These are phyloP conservation scores for Mucor sp. DNA, from an alignment of 371 early-diverging fungal species.

Conservation along the genomic window DNA sequence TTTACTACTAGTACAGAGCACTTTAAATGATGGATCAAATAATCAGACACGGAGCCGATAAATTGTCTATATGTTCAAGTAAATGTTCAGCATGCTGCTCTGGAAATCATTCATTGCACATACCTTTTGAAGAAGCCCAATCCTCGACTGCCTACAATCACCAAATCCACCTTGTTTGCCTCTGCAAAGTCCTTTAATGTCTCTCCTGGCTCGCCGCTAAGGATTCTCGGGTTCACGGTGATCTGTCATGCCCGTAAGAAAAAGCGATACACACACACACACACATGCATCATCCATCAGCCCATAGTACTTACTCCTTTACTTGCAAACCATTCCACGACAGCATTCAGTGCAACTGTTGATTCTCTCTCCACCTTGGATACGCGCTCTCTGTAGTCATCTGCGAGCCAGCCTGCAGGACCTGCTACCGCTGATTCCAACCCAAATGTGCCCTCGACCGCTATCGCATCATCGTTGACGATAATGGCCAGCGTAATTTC, in stretches of 20 bases:
- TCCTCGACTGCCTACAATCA: constrained; percentile 27
- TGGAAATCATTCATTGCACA: not conserved
- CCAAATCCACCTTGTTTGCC: constrained; percentile 20
- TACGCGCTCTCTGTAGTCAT: constrained; percentile 22
- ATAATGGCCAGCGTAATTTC: constrained; percentile 25
- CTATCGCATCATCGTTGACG: constrained; percentile 32
- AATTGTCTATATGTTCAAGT: constrained; percentile 16
- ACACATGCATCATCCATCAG: too few species aligned
- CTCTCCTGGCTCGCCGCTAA: constrained; percentile 34
- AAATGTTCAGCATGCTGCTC: not conserved
- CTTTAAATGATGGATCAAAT: constrained; percentile 26
- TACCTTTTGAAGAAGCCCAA: constrained; percentile 29
- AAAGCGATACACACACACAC: not conserved
- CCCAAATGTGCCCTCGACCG: constrained; percentile 37
- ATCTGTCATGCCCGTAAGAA: constrained; percentile 15
- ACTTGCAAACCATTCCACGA: constrained; percentile 19
- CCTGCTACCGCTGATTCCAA: constrained; percentile 29
- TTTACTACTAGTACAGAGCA: constrained; percentile 29
- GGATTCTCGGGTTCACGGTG: constrained; percentile 12
- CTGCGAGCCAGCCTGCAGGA: constrained; percentile 25
- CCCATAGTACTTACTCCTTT: constrained; percentile 28
- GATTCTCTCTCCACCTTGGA: constrained; percentile 25
- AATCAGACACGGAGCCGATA: constrained; percentile 36
- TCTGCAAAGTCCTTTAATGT: constrained; percentile 30
- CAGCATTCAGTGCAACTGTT: constrained; percentile 15